These are phyloP conservation scores for Polytrichum commune DNA, from an alignment of 225 moss, liverwort and hornwort species.

Conservation along the genomic window DNA sequence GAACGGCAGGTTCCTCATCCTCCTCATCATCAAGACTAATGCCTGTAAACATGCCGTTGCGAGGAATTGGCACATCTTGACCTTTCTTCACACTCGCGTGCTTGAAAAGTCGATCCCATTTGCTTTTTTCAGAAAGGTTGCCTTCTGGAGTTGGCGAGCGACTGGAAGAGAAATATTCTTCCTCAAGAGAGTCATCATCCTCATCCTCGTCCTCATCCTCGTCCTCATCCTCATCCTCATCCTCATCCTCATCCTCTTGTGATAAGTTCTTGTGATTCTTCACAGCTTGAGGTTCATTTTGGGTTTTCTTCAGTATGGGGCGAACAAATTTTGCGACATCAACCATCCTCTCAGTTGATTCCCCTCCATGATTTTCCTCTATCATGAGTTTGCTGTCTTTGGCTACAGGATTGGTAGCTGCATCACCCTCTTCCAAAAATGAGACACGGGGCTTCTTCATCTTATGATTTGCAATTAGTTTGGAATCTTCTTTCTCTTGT, in stretches of 20 bases:
- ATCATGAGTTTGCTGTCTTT: conserved; percentile 11
- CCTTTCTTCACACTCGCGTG: conserved; percentile 33
- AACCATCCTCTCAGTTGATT: not conserved
- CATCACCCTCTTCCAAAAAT: conserved; percentile 27
- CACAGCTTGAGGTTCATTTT: conserved; percentile 2
- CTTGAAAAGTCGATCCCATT: conserved; percentile 50
- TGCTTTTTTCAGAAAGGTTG: conserved; percentile 38
- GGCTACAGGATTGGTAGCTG: not conserved
- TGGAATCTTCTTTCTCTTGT: conserved; percentile 9
- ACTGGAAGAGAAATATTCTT: conserved; percentile 38
- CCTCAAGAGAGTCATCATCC: conserved; percentile 14
- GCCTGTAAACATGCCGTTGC: conserved; percentile 21
- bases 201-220: conserved; percentile 12
- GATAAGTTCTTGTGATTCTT: not conserved
- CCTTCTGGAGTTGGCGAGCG: conserved; percentile 52
- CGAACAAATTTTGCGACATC: conserved; percentile 7
- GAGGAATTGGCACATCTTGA: conserved; percentile 9
- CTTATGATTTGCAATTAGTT: conserved; percentile 21
- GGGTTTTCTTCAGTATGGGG: conserved; percentile 29
- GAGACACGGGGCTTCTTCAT: conserved; percentile 27
- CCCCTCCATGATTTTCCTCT: conserved; percentile 6
- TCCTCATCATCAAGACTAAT: conserved; percentile 40
- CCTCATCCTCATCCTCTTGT: conserved; percentile 10
- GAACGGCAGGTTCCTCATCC: conserved; percentile 14
- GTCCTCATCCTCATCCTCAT: not conserved